Base-by-base conservation (phyloP, 179 eudicot genomes). In the Actinidia polygama region DNA sequence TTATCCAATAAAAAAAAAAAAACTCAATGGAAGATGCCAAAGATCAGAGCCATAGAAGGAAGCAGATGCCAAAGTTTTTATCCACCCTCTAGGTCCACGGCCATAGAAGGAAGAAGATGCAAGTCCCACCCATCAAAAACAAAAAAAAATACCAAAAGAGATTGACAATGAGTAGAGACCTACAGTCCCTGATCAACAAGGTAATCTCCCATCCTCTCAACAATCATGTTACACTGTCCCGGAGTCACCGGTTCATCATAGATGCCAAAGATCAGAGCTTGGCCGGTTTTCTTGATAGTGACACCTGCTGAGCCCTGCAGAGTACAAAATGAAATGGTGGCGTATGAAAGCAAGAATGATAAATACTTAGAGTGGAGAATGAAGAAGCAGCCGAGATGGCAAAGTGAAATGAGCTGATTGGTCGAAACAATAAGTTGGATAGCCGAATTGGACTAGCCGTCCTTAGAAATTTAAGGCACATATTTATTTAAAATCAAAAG, bases 151-250 rank as follows among this genome's bases (percentile, higher is more conserved):
- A 14, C 12, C 18, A 51, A 54, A 30, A 11, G 12, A 63, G 51
- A 70, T 36, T 15, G 19, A 23, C 57, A 73, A 53, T 51, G 82
- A 61, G 82, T 10, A 75, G 30, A 78, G 63, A 77, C 75, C 87
- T 86, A 86, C 15, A 88, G 83, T 79, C 89, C 91, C 73, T 88
- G 91, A 1, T 88, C 91, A 66, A 80, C 46, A 23, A 86, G 88
- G 81, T 87, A 87, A 83, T 87, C 88, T 30, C 90, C 90, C 73
- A 87, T 6, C 79, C 83, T 87, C 83, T 87, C 90, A 24, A 87
- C 88, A 50, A 87, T 62, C 85, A 87, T 81, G 84, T 87, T 87
- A 68, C 90, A 88, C 55, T 88, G 90, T 40, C 90, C 90, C 36
- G 90, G 89, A 72, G 90, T 86, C 82, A 86, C 53, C 1, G 88